Evolutionary conservation across 2,329 filamentous ascomycete species (phyloP), one percentile per base, ranked within the genome.

Genomic region (Thermoascus crustaceus): DNA sequence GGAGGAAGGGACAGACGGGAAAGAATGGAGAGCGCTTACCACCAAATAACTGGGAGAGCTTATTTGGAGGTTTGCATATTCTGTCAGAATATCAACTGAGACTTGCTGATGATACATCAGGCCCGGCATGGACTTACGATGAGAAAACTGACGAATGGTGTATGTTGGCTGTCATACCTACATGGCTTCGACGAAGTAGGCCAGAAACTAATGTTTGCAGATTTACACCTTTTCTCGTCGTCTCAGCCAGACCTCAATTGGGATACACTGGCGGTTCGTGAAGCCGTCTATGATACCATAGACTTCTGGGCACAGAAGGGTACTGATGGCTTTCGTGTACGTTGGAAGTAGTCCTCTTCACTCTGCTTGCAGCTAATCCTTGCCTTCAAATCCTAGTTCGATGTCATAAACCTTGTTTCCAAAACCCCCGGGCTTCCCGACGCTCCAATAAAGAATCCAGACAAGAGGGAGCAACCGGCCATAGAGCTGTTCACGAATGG

Each of bases 241-340:
- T 74, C 81, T 42, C 82, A 87, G 55, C 82, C 83, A 0, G 84
- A 88, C 47, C 66, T 88, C n/a, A 88, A 88, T 57, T 88, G 82
- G 82, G 80, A 86, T 50, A 82, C 78, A 37, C 64, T 67, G 0
- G 73, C 71, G 13, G 72, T 79, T 0, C 72, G 82, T 5, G 60
- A 71, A 21, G 82, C 81, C 5, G 75, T 85, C 8, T 81, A 83
- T 57, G 70, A 71, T 8, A 66, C 78, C 2, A 82, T 86, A 74
- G 68, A 72, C 24, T 88, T 86, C 53, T 88, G 83, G 84, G 70
- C 86, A 0, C 64, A 79, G 21, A 71, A 72, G 11, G 82, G 82
- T 4, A 76, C 83, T 0, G 73, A 78, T 29, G 79, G 79, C 5
- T 83, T 82, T 60, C 69, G 79, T 10, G 69, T 50, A 35, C 18